These are phyloP conservation scores for Aspergillus sp. DNA, from an alignment of 2,329 filamentous ascomycete species.

Conservation along the genomic window DNA sequence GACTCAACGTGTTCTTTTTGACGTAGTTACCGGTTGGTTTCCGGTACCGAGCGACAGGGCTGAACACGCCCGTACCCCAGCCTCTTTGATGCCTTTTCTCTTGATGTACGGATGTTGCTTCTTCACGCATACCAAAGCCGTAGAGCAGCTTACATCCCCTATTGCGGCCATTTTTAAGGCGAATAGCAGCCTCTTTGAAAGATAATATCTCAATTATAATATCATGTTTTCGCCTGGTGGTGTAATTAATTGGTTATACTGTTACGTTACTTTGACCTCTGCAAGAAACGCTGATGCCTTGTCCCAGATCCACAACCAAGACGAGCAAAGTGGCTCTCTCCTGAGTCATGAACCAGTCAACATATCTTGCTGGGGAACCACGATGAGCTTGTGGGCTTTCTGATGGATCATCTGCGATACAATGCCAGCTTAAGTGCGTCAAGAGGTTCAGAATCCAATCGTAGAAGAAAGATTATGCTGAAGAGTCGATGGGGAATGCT, in stretches of 20 bases:
- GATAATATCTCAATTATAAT: background rate
- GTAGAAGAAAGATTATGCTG: background rate
- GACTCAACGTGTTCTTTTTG: constrained; percentile 28
- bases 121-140: background rate
- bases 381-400: constrained; percentile 1
- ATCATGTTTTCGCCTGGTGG: background rate
- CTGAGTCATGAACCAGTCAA: background rate
- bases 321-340: background rate
- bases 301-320: constrained; percentile 8
- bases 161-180: background rate
- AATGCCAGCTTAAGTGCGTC: constrained; percentile 1
- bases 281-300: constrained; percentile 15
- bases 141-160: background rate
- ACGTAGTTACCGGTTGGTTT: constrained; percentile 6
- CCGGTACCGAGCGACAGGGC: constrained; percentile 19
- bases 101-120: background rate
- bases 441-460: background rate
- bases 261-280: background rate
- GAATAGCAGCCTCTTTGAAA: background rate
- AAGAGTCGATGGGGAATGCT: background rate
- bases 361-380: background rate
- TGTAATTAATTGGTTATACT: background rate
- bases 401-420: background rate
- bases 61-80: constrained; percentile 19
- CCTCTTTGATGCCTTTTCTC: background rate